Conservation (phyloP, 192 early-diverging fungal genomes). For the Coemansia pectinata region DNA sequence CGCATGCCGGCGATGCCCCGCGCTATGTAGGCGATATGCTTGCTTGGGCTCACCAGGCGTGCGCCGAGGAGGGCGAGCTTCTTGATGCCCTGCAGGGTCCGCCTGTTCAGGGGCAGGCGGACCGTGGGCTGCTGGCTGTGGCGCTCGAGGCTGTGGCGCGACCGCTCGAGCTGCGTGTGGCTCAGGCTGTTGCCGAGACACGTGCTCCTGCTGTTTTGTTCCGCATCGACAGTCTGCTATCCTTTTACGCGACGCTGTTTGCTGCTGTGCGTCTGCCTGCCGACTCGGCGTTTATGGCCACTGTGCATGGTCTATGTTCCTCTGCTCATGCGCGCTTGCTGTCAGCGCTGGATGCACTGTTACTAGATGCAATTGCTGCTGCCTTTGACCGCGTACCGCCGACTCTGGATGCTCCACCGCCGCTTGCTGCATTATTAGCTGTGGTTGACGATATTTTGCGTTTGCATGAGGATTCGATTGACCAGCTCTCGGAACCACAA, state of each 20-base stretch:
- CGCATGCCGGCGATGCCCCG: slow-evolving; percentile 88
- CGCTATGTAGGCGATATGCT: slow-evolving; percentile 96
- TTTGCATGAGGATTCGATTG: slow-evolving; percentile 16
- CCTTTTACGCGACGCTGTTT: slow-evolving; percentile 36
- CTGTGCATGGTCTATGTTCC: slow-evolving; percentile 2
- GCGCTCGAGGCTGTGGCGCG: slow-evolving; percentile 29
- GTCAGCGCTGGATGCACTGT: background rate
- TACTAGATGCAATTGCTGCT: background rate
- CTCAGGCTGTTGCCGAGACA: slow-evolving; percentile 25
- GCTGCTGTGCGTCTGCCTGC: background rate
- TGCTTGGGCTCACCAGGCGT: slow-evolving; percentile 94
- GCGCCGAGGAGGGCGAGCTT: slow-evolving; percentile 84
- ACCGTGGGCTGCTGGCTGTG: slow-evolving; percentile 14
- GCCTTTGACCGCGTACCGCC: slow-evolving; percentile 29
- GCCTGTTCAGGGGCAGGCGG: background rate
- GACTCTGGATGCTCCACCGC: slow-evolving; percentile 26
- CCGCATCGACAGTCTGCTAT: slow-evolving; percentile 26
- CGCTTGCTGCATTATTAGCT: slow-evolving; percentile 15
- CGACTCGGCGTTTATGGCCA: slow-evolving; percentile 21
- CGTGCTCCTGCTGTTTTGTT: slow-evolving; percentile 16
- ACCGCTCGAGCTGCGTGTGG: slow-evolving; percentile 44
- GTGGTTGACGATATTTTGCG: slow-evolving; percentile 21
- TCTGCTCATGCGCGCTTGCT: slow-evolving; percentile 6
- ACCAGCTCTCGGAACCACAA: background rate
- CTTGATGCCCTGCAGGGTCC: slow-evolving; percentile 58